phyloP scores from a whole-genome alignment of 2,329 filamentous ascomycete genomes.

The Ophiocordyceps sinensis region DNA sequence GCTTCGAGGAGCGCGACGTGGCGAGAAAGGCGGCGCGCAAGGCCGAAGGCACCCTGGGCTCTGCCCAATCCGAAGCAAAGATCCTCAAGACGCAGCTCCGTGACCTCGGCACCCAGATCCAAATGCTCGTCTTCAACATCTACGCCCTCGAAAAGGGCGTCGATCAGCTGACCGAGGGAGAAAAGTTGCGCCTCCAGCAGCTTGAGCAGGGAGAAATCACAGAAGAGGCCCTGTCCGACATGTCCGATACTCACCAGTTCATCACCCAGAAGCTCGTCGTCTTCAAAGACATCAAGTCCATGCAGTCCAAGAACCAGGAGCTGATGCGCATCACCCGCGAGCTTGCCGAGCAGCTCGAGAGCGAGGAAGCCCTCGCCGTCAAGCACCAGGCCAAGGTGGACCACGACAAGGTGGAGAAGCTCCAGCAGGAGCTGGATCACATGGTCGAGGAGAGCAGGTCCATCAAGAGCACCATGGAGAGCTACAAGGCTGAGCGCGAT shows the following conservation, averaged over 20 bases:
- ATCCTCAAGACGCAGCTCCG: slow-evolving; percentile 77
- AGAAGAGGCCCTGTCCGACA: slow-evolving; percentile 54
- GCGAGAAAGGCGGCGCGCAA: slow-evolving; percentile 68
- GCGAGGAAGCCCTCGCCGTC: slow-evolving; percentile 62
- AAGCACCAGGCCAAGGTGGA: slow-evolving; percentile 49
- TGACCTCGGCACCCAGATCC: slow-evolving; percentile 80
- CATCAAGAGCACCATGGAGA: slow-evolving; percentile 72
- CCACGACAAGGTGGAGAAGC: slow-evolving; percentile 56
- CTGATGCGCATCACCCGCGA: slow-evolving; percentile 71
- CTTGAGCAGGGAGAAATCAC: slow-evolving; percentile 62
- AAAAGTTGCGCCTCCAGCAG: slow-evolving; percentile 61
- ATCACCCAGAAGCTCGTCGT: slow-evolving; percentile 83
- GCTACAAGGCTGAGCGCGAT: slow-evolving; percentile 88
- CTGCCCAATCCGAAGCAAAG: slow-evolving; percentile 51
- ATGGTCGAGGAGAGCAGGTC: slow-evolving; percentile 74
- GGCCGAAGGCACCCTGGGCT: slow-evolving; percentile 57
- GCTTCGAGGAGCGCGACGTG: slow-evolving; percentile 64
- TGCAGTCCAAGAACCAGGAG: slow-evolving; percentile 80
- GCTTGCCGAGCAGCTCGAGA: slow-evolving; percentile 80
- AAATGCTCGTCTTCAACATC: slow-evolving; percentile 77
- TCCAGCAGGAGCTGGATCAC: slow-evolving; percentile 59
- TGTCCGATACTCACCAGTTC: slow-evolving; percentile 74
- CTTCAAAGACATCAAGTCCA: slow-evolving; percentile 71
- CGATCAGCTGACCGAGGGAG: slow-evolving; percentile 54
- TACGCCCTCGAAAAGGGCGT: slow-evolving; percentile 70